Base-by-base conservation (phyloP, 2,329 filamentous ascomycete genomes). In the Leptosphaerulina australis region DNA sequence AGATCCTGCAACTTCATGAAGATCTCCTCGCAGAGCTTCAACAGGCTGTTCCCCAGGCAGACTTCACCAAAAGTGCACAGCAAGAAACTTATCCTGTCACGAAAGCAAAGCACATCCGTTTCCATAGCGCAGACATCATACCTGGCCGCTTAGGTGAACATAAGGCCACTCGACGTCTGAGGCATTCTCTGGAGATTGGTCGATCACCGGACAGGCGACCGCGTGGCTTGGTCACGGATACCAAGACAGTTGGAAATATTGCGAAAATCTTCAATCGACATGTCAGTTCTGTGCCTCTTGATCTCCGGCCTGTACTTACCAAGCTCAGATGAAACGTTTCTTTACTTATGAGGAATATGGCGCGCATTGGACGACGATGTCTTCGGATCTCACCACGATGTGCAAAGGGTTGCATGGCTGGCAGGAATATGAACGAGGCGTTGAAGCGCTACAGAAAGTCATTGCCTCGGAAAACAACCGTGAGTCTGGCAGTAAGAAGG, bases 331-430 rank as follows among this genome's bases (percentile, higher is more conserved):
- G 76, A 83, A 84, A 52, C 85, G 86, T 0, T 94, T 97, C 74
- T 88, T 89, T 67, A 80, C 88, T 39, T 99, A 99, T 68, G 89
- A 96, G 74, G 90, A 96, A 62, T 99, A 96, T 69, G 89, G 90
- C 26, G 88, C 88, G 41, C 93, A 93, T 67, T 96, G 94, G 71
- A 90, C 95, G 60, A 80, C 91, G 59, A 88, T 97, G 79, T 85
- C 88, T 36, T 85, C 88, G 57, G 90, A 96, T 56, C 77, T 95
- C 26, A 83, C 86, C 25, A 80, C 86, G 20, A 81, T 87, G 12
- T 84, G 88, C 55, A 82, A 85, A 51, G 83, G 81, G 5, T 82
- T 90, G 59, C 84, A 85, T 18, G 81, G 88, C 40, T 96, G 90
- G 90, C 82, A 86, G 34, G 81, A 83, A 4, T 93, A 91, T 66